Conservation (phyloP, 345 rosid genomes). For the Leavenworthia alabamica region DNA sequence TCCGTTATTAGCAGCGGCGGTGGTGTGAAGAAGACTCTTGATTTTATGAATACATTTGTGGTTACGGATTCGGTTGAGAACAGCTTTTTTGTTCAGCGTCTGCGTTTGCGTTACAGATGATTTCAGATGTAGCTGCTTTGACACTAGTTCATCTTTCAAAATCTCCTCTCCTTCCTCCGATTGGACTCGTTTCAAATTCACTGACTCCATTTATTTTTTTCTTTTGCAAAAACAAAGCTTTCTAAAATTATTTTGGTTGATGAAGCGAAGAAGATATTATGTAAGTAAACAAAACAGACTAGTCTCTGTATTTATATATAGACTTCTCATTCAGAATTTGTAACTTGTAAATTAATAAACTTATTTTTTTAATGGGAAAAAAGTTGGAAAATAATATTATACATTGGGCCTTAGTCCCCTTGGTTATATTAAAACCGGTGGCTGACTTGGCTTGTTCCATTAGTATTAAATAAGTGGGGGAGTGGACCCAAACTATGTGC, state of each 20-base stretch:
- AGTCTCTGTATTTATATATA: conserved; percentile 16
- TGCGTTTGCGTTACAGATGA: conserved; percentile 27
- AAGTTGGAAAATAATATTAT: background rate
- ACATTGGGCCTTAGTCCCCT: conserved; percentile 20
- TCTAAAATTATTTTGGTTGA: background rate
- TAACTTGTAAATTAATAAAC: background rate
- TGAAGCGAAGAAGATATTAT: background rate
- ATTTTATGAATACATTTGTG: conserved; percentile 32
- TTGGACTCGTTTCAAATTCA: background rate
- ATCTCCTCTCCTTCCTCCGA: conserved; percentile 10
- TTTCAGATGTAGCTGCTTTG: conserved; percentile 27
- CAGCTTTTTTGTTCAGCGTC: conserved; percentile 28
- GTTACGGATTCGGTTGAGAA: conserved; percentile 31
- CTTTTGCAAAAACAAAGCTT: background rate
- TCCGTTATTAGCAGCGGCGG: conserved; percentile 17
- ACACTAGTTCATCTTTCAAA: conserved; percentile 26
- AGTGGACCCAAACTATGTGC: conserved; percentile 26
- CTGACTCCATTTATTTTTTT: conserved; percentile 12
- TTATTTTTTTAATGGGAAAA: background rate
- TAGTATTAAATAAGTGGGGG: background rate
- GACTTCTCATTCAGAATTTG: conserved; percentile 10
- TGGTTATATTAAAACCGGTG: conserved; percentile 29
- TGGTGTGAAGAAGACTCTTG: conserved; percentile 22
- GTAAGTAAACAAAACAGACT: background rate
- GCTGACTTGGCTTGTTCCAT: conserved; percentile 25